These are phyloP conservation scores for Paraconiothyrium sp. DNA, from an alignment of 2,329 filamentous ascomycete species.

Conservation along the genomic window DNA sequence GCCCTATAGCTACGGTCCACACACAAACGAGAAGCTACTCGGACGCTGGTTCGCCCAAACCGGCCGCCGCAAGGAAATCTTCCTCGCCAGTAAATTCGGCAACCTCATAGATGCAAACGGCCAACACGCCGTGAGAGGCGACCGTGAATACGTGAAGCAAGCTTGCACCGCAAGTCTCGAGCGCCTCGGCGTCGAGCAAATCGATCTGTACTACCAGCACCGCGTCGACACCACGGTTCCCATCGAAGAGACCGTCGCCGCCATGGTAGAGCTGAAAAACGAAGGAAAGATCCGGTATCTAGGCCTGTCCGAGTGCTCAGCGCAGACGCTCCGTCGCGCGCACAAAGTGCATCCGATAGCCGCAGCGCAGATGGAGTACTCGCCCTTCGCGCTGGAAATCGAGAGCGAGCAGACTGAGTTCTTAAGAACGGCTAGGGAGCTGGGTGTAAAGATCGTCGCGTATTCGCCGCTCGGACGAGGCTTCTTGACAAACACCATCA, in stretches of 20 bases:
- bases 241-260: constrained; percentile 57
- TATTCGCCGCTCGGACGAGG: constrained; percentile 45
- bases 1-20: constrained; percentile 29
- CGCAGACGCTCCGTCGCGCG: constrained; percentile 57
- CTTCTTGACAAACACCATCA: constrained; percentile 17
- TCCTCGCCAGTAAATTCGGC: constrained; percentile 23
- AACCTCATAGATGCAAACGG: constrained; percentile 9
- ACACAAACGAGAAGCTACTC: constrained; percentile 28
- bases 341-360: constrained; percentile 53
- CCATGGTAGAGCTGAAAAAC: constrained; percentile 45
- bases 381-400: constrained; percentile 52
- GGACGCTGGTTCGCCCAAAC: constrained; percentile 26
- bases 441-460: constrained; percentile 44
- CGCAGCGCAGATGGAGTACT: constrained; percentile 60
- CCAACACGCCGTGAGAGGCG: constrained; percentile 33
- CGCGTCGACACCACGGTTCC: constrained; percentile 51
- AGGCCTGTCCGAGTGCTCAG: constrained; percentile 55
- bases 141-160: constrained; percentile 44
- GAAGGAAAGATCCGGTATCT: constrained; percentile 56
- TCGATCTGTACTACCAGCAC: constrained; percentile 53
- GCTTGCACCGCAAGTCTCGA: constrained; percentile 25
- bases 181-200: constrained; percentile 46
- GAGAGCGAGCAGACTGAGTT: constrained; percentile 40
- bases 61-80: neutral
- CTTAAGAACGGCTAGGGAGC: constrained; percentile 48